Base-by-base conservation (phyloP, 371 early-diverging fungal species). In the Gilbertella persicaria region DNA sequence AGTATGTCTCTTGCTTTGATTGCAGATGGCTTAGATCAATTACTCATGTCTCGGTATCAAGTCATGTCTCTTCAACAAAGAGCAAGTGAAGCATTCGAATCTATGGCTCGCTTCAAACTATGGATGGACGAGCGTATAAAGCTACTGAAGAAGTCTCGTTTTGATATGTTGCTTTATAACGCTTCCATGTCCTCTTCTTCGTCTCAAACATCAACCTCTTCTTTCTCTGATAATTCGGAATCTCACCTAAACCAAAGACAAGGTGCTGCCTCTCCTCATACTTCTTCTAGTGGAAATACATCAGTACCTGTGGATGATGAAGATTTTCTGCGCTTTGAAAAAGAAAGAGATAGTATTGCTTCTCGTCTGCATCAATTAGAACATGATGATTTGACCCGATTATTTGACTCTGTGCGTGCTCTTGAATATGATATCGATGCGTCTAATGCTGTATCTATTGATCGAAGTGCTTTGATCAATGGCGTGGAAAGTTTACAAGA, bases 41-140 rank as follows among this genome's bases (percentile, higher is more conserved):
- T 76, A 7, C 43, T 79, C 2, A 62, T 52, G 14, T 57, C 67
- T 8, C 66, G 73, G 9, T 68, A 75, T 45, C 61, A 69, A 20
- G 46, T 61, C 10, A 56, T 73, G 8, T 63, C 67, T 10, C 53
- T 79, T 7, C 72, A 75, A 25, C 68, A 67, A 45, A 56, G 71
- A 17, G 65, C 72, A 6, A 62, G 53, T 10, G 64, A 64, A 16
- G 66, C 68, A 12, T 69, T 60, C 36, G 69, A 75, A 37, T 60
- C 69, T n/a, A 62, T 77, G 56, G 41, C 30, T 0, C 54, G 69
- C 7, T 43, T 73, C 37, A 66, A 49, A 20, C 47, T 48, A 5
- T 79, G 78, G 79, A 70, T 81, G 60, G 58, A 69, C 16, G 75
- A 79, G 17, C 57, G 68, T 9, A 50, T 55, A 28, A 60, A 63